Conservation (phyloP, 805 yeast species). For the Sungouiella thailandica region DNA sequence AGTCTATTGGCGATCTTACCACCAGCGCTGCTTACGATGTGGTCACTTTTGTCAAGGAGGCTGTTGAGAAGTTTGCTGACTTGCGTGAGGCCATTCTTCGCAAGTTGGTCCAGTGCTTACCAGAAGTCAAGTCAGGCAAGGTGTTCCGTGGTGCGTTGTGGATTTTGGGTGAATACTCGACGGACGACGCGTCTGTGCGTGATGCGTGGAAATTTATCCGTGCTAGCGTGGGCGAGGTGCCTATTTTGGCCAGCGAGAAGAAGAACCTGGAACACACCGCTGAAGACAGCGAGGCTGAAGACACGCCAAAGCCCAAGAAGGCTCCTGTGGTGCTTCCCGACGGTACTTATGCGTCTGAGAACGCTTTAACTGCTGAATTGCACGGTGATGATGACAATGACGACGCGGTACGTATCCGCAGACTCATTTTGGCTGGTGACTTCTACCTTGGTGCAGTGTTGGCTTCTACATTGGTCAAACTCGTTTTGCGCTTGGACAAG, state of each 20-base stretch:
- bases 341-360: conserved; percentile 97
- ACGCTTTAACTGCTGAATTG: conserved; percentile 56
- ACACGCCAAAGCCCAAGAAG: conserved; percentile 18
- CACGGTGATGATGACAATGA: conserved; percentile 30
- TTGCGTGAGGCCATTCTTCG: conserved; percentile 60
- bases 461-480: conserved; percentile 82
- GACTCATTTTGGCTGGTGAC: conserved; percentile 79
- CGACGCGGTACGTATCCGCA: conserved; percentile 68
- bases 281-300: conserved; percentile 25
- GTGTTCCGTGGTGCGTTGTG: conserved; percentile 92
- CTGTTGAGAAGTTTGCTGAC: conserved; percentile 85
- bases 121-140: conserved; percentile 74
- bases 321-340: conserved; percentile 94
- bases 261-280: conserved; percentile 28
- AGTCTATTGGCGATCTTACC: conserved; percentile 79
- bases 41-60: conserved; percentile 87
- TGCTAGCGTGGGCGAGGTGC: conserved; percentile 81
- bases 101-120: conserved; percentile 59
- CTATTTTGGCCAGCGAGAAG: conserved; percentile 73
- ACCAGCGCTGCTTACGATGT: conserved; percentile 86
- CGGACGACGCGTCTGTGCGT: conserved; percentile 66
- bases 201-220: conserved; percentile 85
- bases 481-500: conserved; percentile 70
- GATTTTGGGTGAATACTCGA: conserved; percentile 91
- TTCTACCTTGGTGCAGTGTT: conserved; percentile 86